Base-by-base conservation (phyloP, 2,329 filamentous ascomycete species). In the Alternaria conjuncta region DNA sequence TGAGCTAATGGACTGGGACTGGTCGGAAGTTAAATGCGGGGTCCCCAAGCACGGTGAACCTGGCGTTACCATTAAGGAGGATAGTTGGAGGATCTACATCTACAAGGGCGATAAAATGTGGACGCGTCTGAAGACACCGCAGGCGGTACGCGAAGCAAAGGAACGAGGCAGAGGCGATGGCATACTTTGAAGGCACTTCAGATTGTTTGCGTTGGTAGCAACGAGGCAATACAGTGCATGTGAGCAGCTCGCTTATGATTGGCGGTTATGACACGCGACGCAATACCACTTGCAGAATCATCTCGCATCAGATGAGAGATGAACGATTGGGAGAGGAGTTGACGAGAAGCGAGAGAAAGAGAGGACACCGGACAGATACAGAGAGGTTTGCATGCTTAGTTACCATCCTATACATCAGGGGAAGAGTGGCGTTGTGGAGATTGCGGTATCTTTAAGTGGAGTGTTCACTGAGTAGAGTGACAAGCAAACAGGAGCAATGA, bases 41-140 rank as follows among this genome's bases (percentile, higher is more conserved):
- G 32, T 13, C 5, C 45, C 55, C n/a, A 36, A 28, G 10, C 23
- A 57, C 36, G 23, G 13, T 9, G 43, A 44, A 1, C 21, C 43
- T 23, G 61, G 54, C 5, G 45, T 58, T 8, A 61, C 26, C 6
- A 32, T 55, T 26, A 50, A 50, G 9, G 61, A 66, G 13, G 44
- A 64, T 20, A 32, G 51, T 3, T n/a, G 50, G 18, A 60, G 50
- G 18, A 15, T 66, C 30, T n/a, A 30, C 13, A 30, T 66, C 13
- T 15, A 20, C 23, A 57, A 61, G 28, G 54, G 47, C 3, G 49
- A 36, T 8, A 30, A 55, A 6, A 15, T n/a, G n/a, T 23, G 25
- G 18, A 26, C 41, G 7, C 49, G 44, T 13, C 15, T 59, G n/a
- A 66, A 66, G 55, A 66, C 64, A 3, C 64, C 64, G 20, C 11